Conservation (phyloP, 2,329 filamentous ascomycete species). For the Penicillium sp. region DNA sequence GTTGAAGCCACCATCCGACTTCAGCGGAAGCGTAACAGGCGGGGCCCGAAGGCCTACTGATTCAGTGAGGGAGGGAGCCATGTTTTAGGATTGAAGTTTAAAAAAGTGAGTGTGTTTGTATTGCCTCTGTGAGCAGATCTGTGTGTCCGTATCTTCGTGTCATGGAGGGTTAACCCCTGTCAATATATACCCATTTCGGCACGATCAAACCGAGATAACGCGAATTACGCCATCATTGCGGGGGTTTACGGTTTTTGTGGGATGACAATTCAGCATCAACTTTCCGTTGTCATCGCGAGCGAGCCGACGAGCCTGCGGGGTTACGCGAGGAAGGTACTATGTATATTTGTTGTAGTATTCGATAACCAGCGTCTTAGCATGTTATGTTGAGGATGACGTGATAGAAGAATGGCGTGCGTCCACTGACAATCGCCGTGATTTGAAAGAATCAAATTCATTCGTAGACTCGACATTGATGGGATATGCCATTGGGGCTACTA, state of each 20-base stretch:
- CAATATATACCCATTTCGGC: conserved; percentile 15
- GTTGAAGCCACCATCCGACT: conserved; percentile 35
- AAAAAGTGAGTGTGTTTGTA: background rate
- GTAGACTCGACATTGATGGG: too few species aligned
- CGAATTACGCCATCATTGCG: conserved; percentile 20
- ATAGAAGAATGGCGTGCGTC: conserved; percentile 2
- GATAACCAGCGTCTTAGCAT: background rate
- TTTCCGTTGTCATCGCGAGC: background rate
- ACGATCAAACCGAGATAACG: conserved; percentile 1
- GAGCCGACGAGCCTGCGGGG: conserved; percentile 3
- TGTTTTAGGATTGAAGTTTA: conserved; percentile 7
- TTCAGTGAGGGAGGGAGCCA: conserved; percentile 40
- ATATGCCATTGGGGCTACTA: too few species aligned
- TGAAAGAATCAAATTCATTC: too few species aligned
- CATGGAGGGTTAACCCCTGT: background rate
- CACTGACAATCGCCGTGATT: background rate
- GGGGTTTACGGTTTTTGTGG: conserved; percentile 12
- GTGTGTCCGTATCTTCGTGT: background rate
- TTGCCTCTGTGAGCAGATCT: background rate
- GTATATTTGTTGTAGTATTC: background rate
- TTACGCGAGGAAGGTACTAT: background rate
- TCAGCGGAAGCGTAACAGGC: conserved; percentile 24
- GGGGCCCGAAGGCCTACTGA: conserved; percentile 30
- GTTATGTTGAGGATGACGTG: conserved; percentile 13
- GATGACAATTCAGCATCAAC: background rate